These are phyloP conservation scores for Luzula sylvatica DNA, from an alignment of 176 grass and related monocot genomes.

Conservation along the genomic window DNA sequence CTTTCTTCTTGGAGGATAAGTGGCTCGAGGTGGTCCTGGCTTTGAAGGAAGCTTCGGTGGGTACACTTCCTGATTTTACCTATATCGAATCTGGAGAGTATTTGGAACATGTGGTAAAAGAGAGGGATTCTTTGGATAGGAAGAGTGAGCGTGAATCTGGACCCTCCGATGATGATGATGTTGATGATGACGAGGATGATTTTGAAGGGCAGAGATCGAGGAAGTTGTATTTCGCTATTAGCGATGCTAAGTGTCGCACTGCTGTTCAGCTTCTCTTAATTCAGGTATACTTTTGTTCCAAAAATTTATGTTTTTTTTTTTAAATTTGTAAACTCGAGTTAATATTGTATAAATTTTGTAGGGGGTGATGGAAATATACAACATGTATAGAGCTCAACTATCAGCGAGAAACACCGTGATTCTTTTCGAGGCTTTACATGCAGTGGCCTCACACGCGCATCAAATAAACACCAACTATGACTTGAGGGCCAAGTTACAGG, in stretches of 20 bases:
- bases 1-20: conserved; percentile 82
- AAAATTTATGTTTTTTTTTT: conserved; percentile 8
- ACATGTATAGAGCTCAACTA: conserved; percentile 75
- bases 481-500: conserved; percentile 81
- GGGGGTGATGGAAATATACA: conserved; percentile 98
- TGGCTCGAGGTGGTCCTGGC: conserved; percentile 79
- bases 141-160: conserved; percentile 39
- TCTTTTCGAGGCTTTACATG: conserved; percentile 91
- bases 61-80: conserved; percentile 87
- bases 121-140: conserved; percentile 38
- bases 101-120: conserved; percentile 42
- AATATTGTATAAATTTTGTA: conserved; percentile 32
- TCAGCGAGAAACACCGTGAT: conserved; percentile 71
- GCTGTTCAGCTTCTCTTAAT: conserved; percentile 97
- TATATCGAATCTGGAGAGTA: conserved; percentile 73
- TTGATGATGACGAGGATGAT: conserved; percentile 49
- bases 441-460: conserved; percentile 80
- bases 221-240: conserved; percentile 82
- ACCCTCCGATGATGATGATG: conserved; percentile 46
- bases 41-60: conserved; percentile 79
- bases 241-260: conserved; percentile 91
- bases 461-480: conserved; percentile 87
- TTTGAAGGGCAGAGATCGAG: conserved; percentile 58
- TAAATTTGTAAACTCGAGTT: neutral
- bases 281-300: conserved; percentile 48